Conservation (phyloP, 2,329 filamentous ascomycete genomes). For the Hypoxylon sp. region DNA sequence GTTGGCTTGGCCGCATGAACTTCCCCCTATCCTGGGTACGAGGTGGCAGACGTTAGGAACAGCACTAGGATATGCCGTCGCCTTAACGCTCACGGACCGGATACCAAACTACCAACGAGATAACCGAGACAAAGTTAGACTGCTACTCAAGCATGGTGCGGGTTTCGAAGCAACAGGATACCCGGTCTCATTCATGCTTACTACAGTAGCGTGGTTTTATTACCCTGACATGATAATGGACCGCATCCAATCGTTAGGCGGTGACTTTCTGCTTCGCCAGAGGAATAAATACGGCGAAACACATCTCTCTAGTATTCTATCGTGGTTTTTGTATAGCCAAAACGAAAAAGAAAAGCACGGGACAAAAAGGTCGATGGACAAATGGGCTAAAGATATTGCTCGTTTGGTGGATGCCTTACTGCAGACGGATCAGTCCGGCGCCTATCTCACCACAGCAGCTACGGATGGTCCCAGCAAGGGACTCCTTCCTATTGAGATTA, state of each 20-base stretch:
- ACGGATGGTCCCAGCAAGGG: slow-evolving; percentile 8
- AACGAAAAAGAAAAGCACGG: neutral
- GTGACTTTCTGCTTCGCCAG: neutral
- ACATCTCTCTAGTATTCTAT: neutral
- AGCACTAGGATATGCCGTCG: neutral
- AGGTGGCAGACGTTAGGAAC: slow-evolving; percentile 1
- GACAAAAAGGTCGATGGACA: neutral
- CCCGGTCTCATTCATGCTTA: slow-evolving; percentile 6
- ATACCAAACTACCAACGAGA: neutral
- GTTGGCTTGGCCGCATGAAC: neutral
- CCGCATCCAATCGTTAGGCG: neutral
- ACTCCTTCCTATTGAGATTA: slow-evolving; percentile 1
- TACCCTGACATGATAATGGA: neutral
- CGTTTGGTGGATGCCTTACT: neutral
- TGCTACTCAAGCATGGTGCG: slow-evolving; percentile 2
- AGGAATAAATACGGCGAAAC: slow-evolving; percentile 11
- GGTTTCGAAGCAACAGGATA: slow-evolving; percentile 1
- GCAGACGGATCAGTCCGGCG: neutral
- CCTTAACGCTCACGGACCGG: neutral
- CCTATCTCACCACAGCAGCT: neutral
- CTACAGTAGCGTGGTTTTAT: neutral
- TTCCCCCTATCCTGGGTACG: neutral
- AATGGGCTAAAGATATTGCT: neutral
- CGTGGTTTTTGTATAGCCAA: neutral
- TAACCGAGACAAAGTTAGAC: neutral